Evolutionary conservation across 2,329 filamentous ascomycete species (phyloP).

Genomic region (Chaetomiaceae sp.): DNA sequence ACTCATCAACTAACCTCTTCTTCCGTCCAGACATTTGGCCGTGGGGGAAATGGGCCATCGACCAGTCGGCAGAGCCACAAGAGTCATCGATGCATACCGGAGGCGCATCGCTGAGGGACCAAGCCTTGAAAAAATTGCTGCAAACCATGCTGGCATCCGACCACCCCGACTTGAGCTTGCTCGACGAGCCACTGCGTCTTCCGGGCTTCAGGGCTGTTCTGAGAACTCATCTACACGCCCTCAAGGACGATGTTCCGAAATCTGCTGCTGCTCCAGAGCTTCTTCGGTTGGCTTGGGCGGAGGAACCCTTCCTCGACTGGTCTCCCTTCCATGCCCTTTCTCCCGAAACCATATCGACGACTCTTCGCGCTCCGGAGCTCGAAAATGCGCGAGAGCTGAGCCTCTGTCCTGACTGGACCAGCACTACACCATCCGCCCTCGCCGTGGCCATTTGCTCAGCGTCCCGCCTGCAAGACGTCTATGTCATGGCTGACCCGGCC

Average conservation of each 20-base stretch:
- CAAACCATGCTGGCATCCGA: not conserved
- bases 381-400: not conserved
- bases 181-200: not conserved
- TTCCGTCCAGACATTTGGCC: not conserved
- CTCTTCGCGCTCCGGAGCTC: not conserved
- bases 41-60: not conserved
- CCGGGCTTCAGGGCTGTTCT: not conserved
- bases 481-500: not conserved
- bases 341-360: not conserved
- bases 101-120: not conserved
- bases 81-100: not conserved
- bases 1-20: too few species aligned
- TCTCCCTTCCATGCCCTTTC: not conserved
- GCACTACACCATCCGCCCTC: not conserved
- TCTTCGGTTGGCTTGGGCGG: not conserved
- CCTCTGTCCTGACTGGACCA: constrained; percentile 1
- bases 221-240: not conserved
- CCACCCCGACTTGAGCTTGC: not conserved
- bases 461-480: not conserved
- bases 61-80: not conserved
- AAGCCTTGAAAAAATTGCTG: not conserved
- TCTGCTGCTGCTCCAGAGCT: not conserved
- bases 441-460: not conserved
- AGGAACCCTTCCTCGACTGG: not conserved
- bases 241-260: not conserved